Evolutionary conservation across 2,329 filamentous ascomycete genomes (phyloP).

Genomic region (Tolypocladium guangdongense): DNA sequence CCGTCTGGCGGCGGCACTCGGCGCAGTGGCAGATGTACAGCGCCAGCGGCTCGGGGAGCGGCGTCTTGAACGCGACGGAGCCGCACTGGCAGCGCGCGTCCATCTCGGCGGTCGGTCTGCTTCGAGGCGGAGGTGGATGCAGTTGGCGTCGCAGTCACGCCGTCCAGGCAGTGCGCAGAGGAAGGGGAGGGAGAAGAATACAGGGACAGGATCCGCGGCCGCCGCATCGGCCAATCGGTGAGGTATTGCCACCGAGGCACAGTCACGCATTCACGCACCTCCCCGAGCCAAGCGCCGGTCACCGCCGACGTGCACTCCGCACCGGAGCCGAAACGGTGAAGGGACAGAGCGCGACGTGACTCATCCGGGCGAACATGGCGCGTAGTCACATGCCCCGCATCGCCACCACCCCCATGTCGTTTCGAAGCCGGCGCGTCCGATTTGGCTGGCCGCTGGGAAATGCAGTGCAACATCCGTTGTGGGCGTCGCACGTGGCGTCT

Average conservation of each 20-base stretch:
- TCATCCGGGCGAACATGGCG: conserved; percentile 17
- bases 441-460: no score
- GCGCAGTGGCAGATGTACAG: conserved; percentile 63
- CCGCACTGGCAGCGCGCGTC: conserved; percentile 56
- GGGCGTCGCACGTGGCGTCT: neutral
- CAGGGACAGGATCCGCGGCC: neutral
- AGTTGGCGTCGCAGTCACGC: no score
- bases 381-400: conserved; percentile 15
- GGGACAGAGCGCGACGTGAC: conserved; percentile 12
- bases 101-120: conserved; percentile 27
- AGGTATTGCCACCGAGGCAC: neutral
- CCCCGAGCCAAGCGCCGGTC: neutral
- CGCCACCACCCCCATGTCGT: neutral
- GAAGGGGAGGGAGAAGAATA: neutral
- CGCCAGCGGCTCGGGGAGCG: conserved; percentile 46
- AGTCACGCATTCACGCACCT: neutral
- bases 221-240: neutral
- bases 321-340: no score
- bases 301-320: no score
- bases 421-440: no score
- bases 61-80: conserved; percentile 50
- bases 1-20: conserved; percentile 54
- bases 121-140: no score
- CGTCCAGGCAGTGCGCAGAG: neutral
- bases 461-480: no score